Evolutionary conservation across 441 rosid species (phyloP).

Genomic region (Breynia disticha): DNA sequence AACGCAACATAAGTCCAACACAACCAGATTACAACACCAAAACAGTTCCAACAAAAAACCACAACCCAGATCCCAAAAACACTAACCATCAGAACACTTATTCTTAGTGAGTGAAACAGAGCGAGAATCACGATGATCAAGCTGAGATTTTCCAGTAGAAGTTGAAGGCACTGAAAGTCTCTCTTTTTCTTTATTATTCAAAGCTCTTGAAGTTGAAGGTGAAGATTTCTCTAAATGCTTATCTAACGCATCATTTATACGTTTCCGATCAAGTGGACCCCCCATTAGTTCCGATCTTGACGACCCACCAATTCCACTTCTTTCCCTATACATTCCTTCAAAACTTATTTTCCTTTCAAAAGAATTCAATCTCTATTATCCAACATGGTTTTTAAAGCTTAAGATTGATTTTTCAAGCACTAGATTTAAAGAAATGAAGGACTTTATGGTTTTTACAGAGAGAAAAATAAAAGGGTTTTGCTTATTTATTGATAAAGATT

Average conservation of each 20-base stretch:
- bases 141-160: constrained; percentile 57
- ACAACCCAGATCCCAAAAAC: background rate
- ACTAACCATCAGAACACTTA: constrained; percentile 58
- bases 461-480: too few species aligned
- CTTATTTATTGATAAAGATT: constrained; percentile 3
- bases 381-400: too few species aligned
- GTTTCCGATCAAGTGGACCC: constrained; percentile 57
- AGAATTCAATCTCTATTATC: too few species aligned
- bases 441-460: too few species aligned
- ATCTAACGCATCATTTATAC: constrained; percentile 74
- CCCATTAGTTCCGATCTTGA: constrained; percentile 60
- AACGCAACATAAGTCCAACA: background rate
- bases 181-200: constrained; percentile 44
- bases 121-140: constrained; percentile 46
- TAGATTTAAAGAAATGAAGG: too few species aligned
- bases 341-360: too few species aligned
- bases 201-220: constrained; percentile 63
- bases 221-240: constrained; percentile 82
- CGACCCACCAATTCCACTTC: constrained; percentile 44
- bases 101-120: constrained; percentile 39
- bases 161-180: constrained; percentile 53
- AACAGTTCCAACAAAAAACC: background rate
- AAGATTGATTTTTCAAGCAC: too few species aligned
- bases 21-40: background rate
- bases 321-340: constrained; percentile 43